These are phyloP conservation scores for Apium graveolens DNA, from an alignment of 129 eudicot species.

Conservation along the genomic window DNA sequence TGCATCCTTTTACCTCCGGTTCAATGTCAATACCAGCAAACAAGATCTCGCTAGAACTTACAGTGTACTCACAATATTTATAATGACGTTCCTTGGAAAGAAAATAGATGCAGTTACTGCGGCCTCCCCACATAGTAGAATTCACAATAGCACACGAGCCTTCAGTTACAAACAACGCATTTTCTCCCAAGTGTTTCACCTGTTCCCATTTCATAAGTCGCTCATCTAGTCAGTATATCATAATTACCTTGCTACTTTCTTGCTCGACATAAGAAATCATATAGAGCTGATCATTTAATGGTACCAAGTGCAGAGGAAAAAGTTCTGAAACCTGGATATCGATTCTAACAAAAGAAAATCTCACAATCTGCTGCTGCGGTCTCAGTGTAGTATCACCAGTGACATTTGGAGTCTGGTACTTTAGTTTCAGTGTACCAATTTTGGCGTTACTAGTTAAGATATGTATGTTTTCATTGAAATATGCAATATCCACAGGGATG, in stretches of 20 bases:
- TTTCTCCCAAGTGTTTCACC: neutral
- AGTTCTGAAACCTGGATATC: neutral
- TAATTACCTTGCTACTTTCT: neutral
- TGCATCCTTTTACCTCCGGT: neutral
- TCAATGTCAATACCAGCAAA: neutral
- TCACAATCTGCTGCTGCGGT: neutral
- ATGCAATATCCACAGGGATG: neutral
- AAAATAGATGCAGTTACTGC: neutral
- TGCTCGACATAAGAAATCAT: neutral
- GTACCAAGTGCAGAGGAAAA: neutral
- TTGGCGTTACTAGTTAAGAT: neutral
- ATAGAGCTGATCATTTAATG: neutral
- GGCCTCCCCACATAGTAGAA: conserved; percentile 5
- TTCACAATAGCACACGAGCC: neutral
- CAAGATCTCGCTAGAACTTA: neutral
- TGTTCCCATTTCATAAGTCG: neutral
- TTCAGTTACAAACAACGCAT: neutral
- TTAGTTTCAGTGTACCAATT: neutral
- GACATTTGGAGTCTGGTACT: too few species aligned
- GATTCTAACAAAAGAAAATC: neutral
- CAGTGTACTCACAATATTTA: neutral
- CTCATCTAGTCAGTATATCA: neutral
- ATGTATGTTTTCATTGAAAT: neutral
- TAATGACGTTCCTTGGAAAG: too few species aligned
- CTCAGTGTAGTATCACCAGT: neutral